Evolutionary conservation across 2,329 filamentous ascomycete genomes (phyloP).

Genomic region (Incumbomyces lentus): DNA sequence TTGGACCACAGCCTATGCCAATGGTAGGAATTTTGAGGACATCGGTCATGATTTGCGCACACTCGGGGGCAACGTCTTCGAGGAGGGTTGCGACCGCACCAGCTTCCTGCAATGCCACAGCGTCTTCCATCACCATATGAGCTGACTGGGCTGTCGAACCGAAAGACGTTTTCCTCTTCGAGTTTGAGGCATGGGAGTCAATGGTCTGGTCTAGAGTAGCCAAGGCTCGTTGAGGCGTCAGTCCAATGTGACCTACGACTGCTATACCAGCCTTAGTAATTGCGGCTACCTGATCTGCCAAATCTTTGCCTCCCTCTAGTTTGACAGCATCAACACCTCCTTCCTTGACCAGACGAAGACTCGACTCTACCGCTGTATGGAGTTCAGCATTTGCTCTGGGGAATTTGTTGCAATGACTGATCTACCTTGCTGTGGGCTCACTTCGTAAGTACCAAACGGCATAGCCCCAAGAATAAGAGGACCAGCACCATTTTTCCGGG

Average conservation of each 20-base stretch:
- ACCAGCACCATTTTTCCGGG: background rate
- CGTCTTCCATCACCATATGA: background rate
- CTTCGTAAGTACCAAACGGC: background rate
- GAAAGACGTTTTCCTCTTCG: background rate
- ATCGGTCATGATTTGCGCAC: background rate
- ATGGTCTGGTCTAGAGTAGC: background rate
- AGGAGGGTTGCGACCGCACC: background rate
- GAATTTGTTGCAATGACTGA: background rate
- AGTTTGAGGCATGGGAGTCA: background rate
- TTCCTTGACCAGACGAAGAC: background rate
- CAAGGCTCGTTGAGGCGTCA: background rate
- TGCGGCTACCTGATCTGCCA: background rate
- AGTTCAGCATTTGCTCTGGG: background rate
- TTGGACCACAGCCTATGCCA: constrained; percentile 2
- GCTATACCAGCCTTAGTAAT: background rate
- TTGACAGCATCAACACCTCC: background rate
- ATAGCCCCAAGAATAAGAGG: background rate
- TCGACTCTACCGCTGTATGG: background rate
- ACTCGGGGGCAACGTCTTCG: background rate
- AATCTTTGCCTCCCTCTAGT: background rate
- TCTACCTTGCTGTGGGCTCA: background rate
- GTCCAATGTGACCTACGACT: background rate
- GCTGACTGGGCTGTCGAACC: background rate
- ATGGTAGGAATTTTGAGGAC: background rate
- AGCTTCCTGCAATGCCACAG: background rate